Percentiles rank a stretch among this genome's conserved stretches.
Evolutionary conservation across 768 basidiomycete species (phyloP).

Genomic region (Leccinellum luteum): DNA sequence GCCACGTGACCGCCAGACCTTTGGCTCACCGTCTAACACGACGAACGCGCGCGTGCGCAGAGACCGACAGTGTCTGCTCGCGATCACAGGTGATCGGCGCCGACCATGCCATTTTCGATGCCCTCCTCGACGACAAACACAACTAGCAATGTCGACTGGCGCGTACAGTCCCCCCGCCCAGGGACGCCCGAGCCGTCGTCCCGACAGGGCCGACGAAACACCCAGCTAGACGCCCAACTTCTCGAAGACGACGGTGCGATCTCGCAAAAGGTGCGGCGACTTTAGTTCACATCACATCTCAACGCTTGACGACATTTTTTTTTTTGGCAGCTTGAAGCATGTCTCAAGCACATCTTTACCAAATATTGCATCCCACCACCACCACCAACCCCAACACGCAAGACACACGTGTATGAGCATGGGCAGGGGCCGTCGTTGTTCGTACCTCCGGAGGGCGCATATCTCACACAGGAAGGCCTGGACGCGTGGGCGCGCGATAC

Average conservation of each 20-base stretch:
- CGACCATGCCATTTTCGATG: slow-evolving; percentile 16
- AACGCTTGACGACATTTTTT: background rate
- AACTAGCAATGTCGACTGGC: slow-evolving; percentile 11
- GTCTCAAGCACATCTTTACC: slow-evolving; percentile 73
- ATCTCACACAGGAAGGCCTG: slow-evolving; percentile 55
- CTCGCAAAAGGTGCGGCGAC: slow-evolving; percentile 51
- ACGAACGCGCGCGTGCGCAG: slow-evolving; percentile 14
- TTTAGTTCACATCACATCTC: background rate
- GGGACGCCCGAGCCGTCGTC: slow-evolving; percentile 64
- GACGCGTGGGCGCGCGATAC: slow-evolving; percentile 79
- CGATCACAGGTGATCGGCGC: slow-evolving; percentile 20
- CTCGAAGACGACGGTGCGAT: slow-evolving; percentile 71
- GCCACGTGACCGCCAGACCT: slow-evolving; percentile 15
- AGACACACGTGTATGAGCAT: slow-evolving; percentile 7
- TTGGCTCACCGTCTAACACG: slow-evolving; percentile 23
- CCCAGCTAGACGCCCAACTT: slow-evolving; percentile 48
- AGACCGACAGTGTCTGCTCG: background rate
- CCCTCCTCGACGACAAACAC: slow-evolving; percentile 1
- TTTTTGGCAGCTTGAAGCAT: slow-evolving; percentile 56
- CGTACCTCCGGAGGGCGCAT: slow-evolving; percentile 51
- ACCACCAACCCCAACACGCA: slow-evolving; percentile 16
- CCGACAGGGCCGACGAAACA: slow-evolving; percentile 56
- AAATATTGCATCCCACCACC: slow-evolving; percentile 61
- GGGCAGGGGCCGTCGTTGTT: slow-evolving; percentile 33
- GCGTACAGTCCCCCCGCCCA: slow-evolving; percentile 48